These are phyloP conservation scores for Fragilariopsis cylindrus DNA, from an alignment of 108 stramenopile genomes.

Conservation along the genomic window DNA sequence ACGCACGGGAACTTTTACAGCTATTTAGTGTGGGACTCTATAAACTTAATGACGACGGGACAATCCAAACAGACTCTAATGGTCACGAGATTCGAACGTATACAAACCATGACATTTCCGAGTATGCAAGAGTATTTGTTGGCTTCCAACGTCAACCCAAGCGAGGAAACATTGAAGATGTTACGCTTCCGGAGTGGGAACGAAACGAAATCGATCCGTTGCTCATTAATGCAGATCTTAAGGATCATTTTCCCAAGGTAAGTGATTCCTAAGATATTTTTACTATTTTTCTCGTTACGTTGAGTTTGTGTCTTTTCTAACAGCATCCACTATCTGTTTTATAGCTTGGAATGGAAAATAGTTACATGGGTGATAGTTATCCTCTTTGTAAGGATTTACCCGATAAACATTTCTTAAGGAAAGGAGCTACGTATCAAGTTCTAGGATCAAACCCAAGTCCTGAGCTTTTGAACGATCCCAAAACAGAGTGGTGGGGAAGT, in stretches of 20 bases:
- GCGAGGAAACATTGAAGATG: conserved; percentile 44
- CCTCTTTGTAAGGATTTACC: conserved; percentile 55
- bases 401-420: conserved; percentile 48
- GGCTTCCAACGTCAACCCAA: conserved; percentile 35
- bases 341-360: conserved; percentile 52
- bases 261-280: background rate
- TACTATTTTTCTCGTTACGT: background rate
- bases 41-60: conserved; percentile 51
- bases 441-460: conserved; percentile 35
- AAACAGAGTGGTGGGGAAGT: conserved; percentile 27
- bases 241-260: conserved; percentile 75
- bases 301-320: background rate
- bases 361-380: conserved; percentile 71
- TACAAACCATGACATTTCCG: conserved; percentile 47
- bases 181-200: background rate
- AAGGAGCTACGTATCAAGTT: conserved; percentile 51
- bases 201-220: conserved; percentile 33
- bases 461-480: conserved; percentile 13
- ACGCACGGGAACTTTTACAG: conserved; percentile 51
- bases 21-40: conserved; percentile 54
- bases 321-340: conserved; percentile 47
- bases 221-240: conserved; percentile 17
- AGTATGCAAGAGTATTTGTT: conserved; percentile 52
- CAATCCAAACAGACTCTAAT: conserved; percentile 21
- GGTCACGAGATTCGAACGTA: conserved; percentile 33